A percentile compares a stretch with the other conserved stretches of the same genome.
phyloP scores from a whole-genome alignment of 2,329 filamentous ascomycete species.

The Didymella segeticola region DNA sequence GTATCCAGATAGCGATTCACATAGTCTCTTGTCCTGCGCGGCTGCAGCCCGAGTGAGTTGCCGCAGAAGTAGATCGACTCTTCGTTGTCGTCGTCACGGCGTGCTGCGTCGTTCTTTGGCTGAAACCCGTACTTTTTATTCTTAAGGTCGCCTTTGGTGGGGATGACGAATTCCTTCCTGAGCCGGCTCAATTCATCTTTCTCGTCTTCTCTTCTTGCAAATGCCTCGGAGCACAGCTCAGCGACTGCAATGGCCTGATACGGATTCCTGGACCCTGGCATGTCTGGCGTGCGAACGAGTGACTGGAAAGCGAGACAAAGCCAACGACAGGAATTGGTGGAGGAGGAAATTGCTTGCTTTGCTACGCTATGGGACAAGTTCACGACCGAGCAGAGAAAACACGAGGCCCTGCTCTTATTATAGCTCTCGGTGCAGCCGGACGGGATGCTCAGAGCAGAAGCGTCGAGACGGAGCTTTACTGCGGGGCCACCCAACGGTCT shows the following conservation, averaged over 20 bases:
- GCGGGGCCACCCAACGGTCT: slow-evolving; percentile 16
- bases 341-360: too few relatives aligned
- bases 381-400: neutral
- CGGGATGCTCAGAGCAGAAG: slow-evolving; percentile 5
- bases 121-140: slow-evolving; percentile 58
- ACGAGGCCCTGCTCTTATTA: slow-evolving; percentile 12
- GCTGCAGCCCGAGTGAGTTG: slow-evolving; percentile 87
- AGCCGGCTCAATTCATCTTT: slow-evolving; percentile 49
- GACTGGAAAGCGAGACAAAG: slow-evolving; percentile 1
- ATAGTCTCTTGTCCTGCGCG: slow-evolving; percentile 69
- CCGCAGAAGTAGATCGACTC: slow-evolving; percentile 82
- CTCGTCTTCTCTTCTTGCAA: slow-evolving; percentile 44
- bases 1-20: slow-evolving; percentile 77
- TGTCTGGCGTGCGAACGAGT: slow-evolving; percentile 17
- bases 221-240: slow-evolving; percentile 40
- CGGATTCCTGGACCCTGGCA: slow-evolving; percentile 35
- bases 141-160: slow-evolving; percentile 73
- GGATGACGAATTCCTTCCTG: slow-evolving; percentile 77
- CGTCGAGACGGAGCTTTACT: slow-evolving; percentile 6
- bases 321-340: neutral
- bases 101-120: slow-evolving; percentile 3
- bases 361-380: too few relatives aligned
- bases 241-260: slow-evolving; percentile 27
- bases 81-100: slow-evolving; percentile 30
- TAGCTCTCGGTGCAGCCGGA: slow-evolving; percentile 14